Evolutionary conservation across 176 grass and related monocot species (phyloP).

Genomic region (Aegilops sharonensis): DNA sequence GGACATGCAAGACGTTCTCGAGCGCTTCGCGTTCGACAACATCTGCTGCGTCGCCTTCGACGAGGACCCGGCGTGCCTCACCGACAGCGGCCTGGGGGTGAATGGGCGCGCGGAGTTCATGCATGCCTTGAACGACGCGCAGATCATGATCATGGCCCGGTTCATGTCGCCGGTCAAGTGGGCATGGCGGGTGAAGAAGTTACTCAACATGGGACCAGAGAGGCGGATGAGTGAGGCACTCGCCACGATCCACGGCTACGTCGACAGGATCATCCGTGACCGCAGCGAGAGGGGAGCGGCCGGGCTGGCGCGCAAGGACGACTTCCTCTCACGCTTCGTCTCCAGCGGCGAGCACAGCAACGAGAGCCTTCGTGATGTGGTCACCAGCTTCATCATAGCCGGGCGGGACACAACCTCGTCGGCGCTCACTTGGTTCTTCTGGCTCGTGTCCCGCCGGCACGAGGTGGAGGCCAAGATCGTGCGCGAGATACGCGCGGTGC

Average conservation of each 20-base stretch:
- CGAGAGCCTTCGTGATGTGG: constrained; percentile 53
- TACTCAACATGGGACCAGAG: constrained; percentile 49
- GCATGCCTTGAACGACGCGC: constrained; percentile 39
- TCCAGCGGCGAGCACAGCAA: constrained; percentile 32
- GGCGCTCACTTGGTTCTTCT: constrained; percentile 82
- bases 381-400: constrained; percentile 67
- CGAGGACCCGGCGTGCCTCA: constrained; percentile 53
- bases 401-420: constrained; percentile 76
- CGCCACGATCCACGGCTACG: constrained; percentile 40
- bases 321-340: constrained; percentile 65
- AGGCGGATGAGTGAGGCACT: constrained; percentile 38
- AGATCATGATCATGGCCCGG: constrained; percentile 28
- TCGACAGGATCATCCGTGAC: constrained; percentile 37
- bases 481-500: constrained; percentile 37
- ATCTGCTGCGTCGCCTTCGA: constrained; percentile 62
- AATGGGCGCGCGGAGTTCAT: constrained; percentile 33
- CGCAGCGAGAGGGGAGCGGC: constrained; percentile 7
- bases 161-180: constrained; percentile 50
- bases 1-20: constrained; percentile 61
- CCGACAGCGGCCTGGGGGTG: not conserved
- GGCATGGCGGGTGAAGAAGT: constrained; percentile 56
- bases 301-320: constrained; percentile 10
- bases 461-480: constrained; percentile 52
- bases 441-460: constrained; percentile 44
- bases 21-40: constrained; percentile 76